Percentiles rank a stretch among this genome's conserved stretches.
Evolutionary conservation across 768 basidiomycete genomes (phyloP).

Genomic region (Lentinula sp.): DNA sequence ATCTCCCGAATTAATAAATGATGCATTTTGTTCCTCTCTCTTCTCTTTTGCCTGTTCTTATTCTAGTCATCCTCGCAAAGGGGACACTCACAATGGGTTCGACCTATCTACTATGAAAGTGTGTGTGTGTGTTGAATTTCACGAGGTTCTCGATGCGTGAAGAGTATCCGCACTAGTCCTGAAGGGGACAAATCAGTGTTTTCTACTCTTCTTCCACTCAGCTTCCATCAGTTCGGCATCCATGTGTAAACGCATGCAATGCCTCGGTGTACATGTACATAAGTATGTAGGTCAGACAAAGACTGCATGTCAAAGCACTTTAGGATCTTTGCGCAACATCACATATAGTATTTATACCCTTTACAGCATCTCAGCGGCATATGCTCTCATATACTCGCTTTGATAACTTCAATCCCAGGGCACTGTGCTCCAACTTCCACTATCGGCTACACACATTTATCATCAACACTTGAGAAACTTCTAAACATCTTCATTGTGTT

Average conservation of each 20-base stretch:
- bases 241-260: constrained; percentile 1
- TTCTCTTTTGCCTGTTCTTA: background rate
- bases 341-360: background rate
- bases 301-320: background rate
- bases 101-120: background rate
- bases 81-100: too few relatives aligned
- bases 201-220: background rate
- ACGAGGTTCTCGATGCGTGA: background rate
- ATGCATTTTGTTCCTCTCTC: too few relatives aligned
- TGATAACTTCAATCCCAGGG: background rate
- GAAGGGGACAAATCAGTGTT: constrained; percentile 6
- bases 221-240: background rate
- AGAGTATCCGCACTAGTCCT: constrained; percentile 5
- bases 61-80: background rate
- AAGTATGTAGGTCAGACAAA: background rate
- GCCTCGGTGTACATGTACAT: background rate
- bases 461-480: background rate
- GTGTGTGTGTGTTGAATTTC: background rate
- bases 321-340: background rate
- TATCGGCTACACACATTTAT: background rate
- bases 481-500: background rate
- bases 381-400: background rate
- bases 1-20: too few relatives aligned
- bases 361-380: background rate
- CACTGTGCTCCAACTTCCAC: background rate